Evolutionary conservation across 176 grass and related monocot genomes (phyloP).

Genomic region (Puya raimondii): DNA sequence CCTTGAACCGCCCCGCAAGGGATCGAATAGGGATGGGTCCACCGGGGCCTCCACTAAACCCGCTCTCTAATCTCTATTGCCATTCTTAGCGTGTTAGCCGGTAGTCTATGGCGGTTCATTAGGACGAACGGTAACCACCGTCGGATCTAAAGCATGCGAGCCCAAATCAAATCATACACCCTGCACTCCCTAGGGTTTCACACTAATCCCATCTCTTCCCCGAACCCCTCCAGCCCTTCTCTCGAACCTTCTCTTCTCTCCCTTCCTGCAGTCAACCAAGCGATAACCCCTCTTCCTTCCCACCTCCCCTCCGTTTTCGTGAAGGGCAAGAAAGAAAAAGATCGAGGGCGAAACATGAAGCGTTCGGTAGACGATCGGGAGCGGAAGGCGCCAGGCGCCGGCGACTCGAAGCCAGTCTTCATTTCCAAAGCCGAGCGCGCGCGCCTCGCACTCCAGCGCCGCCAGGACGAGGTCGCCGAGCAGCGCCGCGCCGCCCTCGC

Average conservation of each 20-base stretch:
- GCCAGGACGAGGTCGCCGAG: constrained; percentile 66
- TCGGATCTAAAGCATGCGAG: too few relatives aligned
- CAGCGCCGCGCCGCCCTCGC: constrained; percentile 52
- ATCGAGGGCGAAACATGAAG: constrained; percentile 46
- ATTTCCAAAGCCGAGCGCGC: constrained; percentile 64
- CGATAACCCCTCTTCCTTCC: background rate
- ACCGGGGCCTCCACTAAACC: too few relatives aligned
- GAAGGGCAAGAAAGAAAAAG: too few relatives aligned
- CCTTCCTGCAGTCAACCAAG: constrained; percentile 3
- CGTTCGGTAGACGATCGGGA: constrained; percentile 41
- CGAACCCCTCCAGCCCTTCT: background rate
- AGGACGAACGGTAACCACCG: too few relatives aligned
- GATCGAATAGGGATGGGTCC: too few relatives aligned
- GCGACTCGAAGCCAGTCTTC: constrained; percentile 41
- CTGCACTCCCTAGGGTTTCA: too few relatives aligned
- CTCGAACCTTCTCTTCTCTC: background rate
- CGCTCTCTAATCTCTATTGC: too few relatives aligned
- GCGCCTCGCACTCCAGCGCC: constrained; percentile 69
- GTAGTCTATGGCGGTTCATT: too few relatives aligned
- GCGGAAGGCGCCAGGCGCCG: constrained; percentile 25
- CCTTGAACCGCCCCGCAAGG: too few relatives aligned
- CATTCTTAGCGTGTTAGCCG: too few relatives aligned
- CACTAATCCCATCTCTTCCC: background rate
- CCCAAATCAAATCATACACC: too few relatives aligned
- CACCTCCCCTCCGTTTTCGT: background rate